These are phyloP conservation scores for Cladophialophora carrionii DNA, from an alignment of 2,329 filamentous ascomycete species.

Conservation along the genomic window DNA sequence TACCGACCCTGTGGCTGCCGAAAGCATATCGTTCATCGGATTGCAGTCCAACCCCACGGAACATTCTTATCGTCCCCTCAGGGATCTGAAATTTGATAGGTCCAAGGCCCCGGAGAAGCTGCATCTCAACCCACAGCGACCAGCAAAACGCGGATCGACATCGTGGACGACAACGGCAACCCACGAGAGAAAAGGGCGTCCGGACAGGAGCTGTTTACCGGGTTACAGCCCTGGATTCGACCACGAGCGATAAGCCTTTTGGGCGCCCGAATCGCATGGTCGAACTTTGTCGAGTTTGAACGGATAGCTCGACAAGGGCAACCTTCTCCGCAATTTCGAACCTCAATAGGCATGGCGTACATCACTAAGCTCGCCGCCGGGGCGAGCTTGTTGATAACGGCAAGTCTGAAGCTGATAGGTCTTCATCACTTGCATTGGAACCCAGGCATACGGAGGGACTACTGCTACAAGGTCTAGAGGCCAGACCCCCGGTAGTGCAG, in stretches of 20 bases:
- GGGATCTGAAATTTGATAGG: background rate
- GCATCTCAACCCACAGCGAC: background rate
- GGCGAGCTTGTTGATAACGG: slow-evolving; percentile 17
- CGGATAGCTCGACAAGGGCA: slow-evolving; percentile 4
- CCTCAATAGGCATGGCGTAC: slow-evolving; percentile 20
- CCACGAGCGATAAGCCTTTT: slow-evolving; percentile 13
- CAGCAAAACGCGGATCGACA: background rate
- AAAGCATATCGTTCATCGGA: background rate
- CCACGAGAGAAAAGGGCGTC: background rate
- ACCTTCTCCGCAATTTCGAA: slow-evolving; percentile 20
- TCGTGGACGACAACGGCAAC: background rate
- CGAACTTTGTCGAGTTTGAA: slow-evolving; percentile 5
- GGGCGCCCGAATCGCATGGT: background rate
- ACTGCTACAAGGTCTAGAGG: background rate
- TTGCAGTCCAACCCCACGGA: background rate
- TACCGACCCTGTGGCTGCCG: background rate
- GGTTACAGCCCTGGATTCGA: background rate
- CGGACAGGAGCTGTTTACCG: background rate
- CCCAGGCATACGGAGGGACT: background rate
- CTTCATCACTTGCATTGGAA: background rate
- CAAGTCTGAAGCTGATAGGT: slow-evolving; percentile 6
- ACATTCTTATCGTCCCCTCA: background rate
- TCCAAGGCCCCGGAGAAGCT: background rate
- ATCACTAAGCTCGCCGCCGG: slow-evolving; percentile 12
- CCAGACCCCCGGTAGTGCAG: slow-evolving; percentile 13